These are phyloP conservation scores for Funneliformis mosseae DNA, from an alignment of 192 early-diverging fungal genomes.

Conservation along the genomic window DNA sequence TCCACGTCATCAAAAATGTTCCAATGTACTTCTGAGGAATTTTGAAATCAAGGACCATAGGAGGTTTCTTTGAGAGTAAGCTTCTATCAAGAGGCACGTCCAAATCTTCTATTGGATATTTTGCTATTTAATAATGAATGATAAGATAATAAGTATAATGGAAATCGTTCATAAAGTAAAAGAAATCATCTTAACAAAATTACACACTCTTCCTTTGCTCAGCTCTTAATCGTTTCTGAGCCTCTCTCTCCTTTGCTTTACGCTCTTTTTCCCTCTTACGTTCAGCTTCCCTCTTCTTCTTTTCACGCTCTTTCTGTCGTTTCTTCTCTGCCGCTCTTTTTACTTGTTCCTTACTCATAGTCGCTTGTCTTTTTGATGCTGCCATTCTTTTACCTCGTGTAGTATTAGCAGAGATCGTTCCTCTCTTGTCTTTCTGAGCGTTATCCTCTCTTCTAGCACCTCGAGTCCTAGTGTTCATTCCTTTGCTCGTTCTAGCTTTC, in stretches of 20 bases:
- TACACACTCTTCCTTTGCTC: conserved; percentile 37
- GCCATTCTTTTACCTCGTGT: neutral
- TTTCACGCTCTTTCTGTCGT: conserved; percentile 43
- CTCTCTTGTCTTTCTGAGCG: neutral
- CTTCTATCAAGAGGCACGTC: conserved; percentile 48
- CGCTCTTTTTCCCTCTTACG: conserved; percentile 29
- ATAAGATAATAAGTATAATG: neutral
- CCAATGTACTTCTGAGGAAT: conserved; percentile 52
- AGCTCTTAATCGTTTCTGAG: neutral
- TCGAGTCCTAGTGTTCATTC: neutral
- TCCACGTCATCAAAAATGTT: conserved; percentile 62
- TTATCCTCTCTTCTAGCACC: neutral
- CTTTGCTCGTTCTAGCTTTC: neutral
- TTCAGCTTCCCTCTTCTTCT: conserved; percentile 38
- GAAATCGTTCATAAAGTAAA: neutral
- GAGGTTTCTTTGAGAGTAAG: conserved; percentile 46
- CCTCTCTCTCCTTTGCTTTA: conserved; percentile 8
- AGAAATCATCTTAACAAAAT: conserved; percentile 41
- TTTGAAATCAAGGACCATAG: conserved; percentile 45
- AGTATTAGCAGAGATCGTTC: no score
- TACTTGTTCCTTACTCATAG: conserved; percentile 39
- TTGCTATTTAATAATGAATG: conserved; percentile 40
- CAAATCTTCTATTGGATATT: conserved; percentile 86
- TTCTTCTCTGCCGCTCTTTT: conserved; percentile 37
- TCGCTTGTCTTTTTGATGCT: conserved; percentile 30